phyloP scores from a whole-genome alignment of 2,329 filamentous ascomycete genomes.

The Botrytis porri region DNA sequence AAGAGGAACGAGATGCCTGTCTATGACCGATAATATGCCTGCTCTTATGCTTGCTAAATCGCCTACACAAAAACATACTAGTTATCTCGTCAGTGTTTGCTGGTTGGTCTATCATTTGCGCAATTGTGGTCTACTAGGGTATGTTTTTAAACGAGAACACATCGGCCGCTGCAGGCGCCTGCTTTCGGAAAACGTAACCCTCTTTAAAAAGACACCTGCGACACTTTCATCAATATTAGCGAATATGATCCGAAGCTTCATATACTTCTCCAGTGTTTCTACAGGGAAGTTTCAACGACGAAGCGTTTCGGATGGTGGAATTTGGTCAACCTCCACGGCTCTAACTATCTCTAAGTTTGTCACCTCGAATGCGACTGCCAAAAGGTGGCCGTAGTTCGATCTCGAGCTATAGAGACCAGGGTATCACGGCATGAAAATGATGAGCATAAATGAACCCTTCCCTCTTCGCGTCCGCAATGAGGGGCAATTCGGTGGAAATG shows the following conservation, averaged over 20 bases:
- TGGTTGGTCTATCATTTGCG: conserved; percentile 19
- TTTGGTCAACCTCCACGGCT: conserved; percentile 7
- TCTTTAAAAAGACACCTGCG: conserved; percentile 5
- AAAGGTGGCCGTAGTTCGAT: conserved; percentile 15
- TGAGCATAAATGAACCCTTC: conserved; percentile 2
- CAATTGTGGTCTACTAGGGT: conserved; percentile 16
- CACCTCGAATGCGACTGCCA: conserved; percentile 4
- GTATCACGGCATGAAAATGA: conserved; percentile 15
- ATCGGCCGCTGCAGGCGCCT: conserved; percentile 21
- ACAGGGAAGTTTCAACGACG: conserved; percentile 10
- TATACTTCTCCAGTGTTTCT: conserved; percentile 15
- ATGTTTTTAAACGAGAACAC: conserved; percentile 13
- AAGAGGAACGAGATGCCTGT: conserved; percentile 14
- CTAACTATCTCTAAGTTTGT: conserved; percentile 3
- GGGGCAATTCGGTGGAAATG: conserved; percentile 4
- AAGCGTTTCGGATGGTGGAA: conserved; percentile 8
- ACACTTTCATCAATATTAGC: conserved; percentile 18
- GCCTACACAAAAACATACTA: conserved; percentile 2
- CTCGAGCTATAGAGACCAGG: conserved; percentile 11
- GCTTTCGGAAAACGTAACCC: conserved; percentile 15
- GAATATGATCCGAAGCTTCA: conserved; percentile 14
- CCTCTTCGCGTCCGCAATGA: neutral
- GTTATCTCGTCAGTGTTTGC: neutral
- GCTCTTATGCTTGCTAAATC: conserved; percentile 3
- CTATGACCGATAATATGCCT: neutral